Base-by-base conservation (phyloP, 495 filamentous ascomycete genomes). In the Recurvomyces mirabilis region DNA sequence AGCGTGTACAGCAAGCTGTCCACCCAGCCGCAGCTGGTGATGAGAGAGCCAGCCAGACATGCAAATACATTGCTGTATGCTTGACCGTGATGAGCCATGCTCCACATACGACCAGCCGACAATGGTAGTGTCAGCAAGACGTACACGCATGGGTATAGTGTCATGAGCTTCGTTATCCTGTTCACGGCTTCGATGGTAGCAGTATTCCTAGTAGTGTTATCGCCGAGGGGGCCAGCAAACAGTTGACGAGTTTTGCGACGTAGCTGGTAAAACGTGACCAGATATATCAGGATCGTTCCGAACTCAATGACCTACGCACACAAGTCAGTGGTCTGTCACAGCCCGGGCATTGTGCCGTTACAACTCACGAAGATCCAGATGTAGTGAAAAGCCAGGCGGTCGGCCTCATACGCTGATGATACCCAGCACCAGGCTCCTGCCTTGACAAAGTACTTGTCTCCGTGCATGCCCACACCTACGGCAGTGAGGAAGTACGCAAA, bases 401-500 rank as follows among this genome's bases (percentile, higher is more conserved):
- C 39, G 15, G 4, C 30, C 32, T 49, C 52, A 40, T 52, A 51
- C 17, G 32, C 38, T 15, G 38, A 13, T 7, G 55, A 52, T n/a
- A 58, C 38, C 55, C 55, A 58, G 38, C 55, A 58, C 55, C 49
- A 55, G 12, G 38, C 43, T n/a, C 50, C 50, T 1, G 50, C 45
- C 17, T 26, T 7, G 32, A 35, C 40, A 38, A 74, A 82, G 29
- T 77, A 74, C n/a, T 73, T 68, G 2, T 65, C 62, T 3, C 76
- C 73, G 41, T 78, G 66, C 1, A 59, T 45, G 5, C 63, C 69
- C 2, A 78, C 52, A 3, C 77, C 77, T 26, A 77, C 65, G 15
- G 73, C 64, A 0, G 76, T 68, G 35, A 84, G 64, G 2, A 71
- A 25, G 36, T 72, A 75, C 18, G 78, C 59, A 36, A 84, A 79